These are phyloP conservation scores for Penicillium argentinense DNA, from an alignment of 495 filamentous ascomycete species.

Conservation along the genomic window DNA sequence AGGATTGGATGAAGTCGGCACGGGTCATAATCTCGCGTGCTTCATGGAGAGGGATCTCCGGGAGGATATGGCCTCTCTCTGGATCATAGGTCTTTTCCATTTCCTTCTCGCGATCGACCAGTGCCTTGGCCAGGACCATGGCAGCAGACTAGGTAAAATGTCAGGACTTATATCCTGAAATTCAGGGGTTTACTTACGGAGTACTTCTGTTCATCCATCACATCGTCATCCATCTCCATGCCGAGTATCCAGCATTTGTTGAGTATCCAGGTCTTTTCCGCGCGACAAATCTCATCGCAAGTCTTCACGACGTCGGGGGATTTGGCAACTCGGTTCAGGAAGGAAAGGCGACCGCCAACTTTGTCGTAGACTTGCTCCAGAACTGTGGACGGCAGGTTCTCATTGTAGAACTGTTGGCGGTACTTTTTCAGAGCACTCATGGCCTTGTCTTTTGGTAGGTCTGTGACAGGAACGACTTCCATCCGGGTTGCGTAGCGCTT, in stretches of 20 bases:
- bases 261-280: conserved; percentile 90
- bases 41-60: conserved; percentile 77
- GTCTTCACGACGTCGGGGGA: conserved; percentile 71
- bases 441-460: conserved; percentile 76
- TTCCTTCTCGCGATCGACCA: conserved; percentile 77
- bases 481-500: conserved; percentile 89
- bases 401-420: conserved; percentile 65
- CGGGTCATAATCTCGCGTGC: conserved; percentile 93
- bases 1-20: conserved; percentile 87
- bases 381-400: conserved; percentile 49
- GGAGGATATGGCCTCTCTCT: conserved; percentile 71
- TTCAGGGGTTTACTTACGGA: conserved; percentile 72
- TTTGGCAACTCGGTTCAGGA: conserved; percentile 83
- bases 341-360: conserved; percentile 84
- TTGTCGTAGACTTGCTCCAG: conserved; percentile 78
- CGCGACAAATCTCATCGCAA: conserved; percentile 73
- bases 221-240: conserved; percentile 93
- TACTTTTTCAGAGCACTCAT: conserved; percentile 73
- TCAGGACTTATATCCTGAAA: conserved; percentile 9
- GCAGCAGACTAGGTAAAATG: conserved; percentile 64
- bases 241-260: conserved; percentile 96
- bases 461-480: conserved; percentile 80
- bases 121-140: conserved; percentile 87
- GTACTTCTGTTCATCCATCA: conserved; percentile 98
- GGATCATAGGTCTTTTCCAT: conserved; percentile 63